Conservation (phyloP, 805 yeast genomes). For the Candida methanosorbosa region DNA sequence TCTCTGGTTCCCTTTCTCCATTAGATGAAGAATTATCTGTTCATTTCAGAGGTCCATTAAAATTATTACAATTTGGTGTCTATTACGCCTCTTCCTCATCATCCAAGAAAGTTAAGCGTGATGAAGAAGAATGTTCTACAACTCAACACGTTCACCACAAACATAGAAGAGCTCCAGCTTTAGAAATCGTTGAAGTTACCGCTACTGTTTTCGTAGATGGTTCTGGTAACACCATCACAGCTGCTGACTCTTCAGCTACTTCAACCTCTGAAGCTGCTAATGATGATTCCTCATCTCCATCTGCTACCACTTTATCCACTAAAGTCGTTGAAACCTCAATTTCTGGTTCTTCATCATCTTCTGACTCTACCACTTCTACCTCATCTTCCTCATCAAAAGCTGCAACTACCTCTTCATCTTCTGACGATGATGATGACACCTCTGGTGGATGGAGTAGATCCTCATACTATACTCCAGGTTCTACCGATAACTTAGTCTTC, state of each 20-base stretch:
- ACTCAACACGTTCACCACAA: constrained; percentile 37
- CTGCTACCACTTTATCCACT: constrained; percentile 11
- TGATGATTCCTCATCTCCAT: constrained; percentile 20
- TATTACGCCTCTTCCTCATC: constrained; percentile 58
- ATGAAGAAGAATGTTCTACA: constrained; percentile 34
- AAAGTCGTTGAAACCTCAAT: constrained; percentile 13
- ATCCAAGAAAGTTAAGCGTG: constrained; percentile 20
- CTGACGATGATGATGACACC: constrained; percentile 36
- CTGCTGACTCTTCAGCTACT: constrained; percentile 18
- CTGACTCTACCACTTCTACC: constrained; percentile 15
- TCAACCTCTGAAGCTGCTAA: constrained; percentile 12
- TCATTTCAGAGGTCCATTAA: constrained; percentile 86
- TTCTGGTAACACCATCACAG: constrained; percentile 34
- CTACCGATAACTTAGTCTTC: constrained; percentile 66
- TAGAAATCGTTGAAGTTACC: constrained; percentile 63
- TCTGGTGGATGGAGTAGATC: constrained; percentile 80
- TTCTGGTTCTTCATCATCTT: constrained; percentile 15
- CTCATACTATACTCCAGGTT: constrained; percentile 59
- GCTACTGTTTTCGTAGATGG: constrained; percentile 66
- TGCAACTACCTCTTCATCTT: constrained; percentile 26
- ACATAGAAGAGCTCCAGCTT: constrained; percentile 56
- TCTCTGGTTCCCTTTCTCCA: constrained; percentile 71
- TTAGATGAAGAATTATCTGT: constrained; percentile 80
- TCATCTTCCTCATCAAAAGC: constrained; percentile 17
- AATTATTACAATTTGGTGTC: constrained; percentile 79